Base-by-base conservation (phyloP, 2,329 filamentous ascomycete genomes). In the Cladosporium cucumerinum region DNA sequence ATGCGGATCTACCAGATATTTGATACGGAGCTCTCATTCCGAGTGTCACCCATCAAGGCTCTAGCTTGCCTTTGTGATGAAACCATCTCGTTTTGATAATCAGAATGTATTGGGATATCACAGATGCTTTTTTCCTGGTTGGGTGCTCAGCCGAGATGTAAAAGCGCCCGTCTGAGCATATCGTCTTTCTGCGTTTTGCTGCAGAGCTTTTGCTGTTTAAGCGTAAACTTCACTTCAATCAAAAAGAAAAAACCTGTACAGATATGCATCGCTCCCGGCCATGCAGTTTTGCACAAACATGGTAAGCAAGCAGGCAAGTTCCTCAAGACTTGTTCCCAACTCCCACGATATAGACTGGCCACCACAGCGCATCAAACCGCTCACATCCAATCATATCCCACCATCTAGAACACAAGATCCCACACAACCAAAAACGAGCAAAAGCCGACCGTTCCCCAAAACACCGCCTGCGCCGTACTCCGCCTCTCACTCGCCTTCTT, bases 401-500 rank as follows among this genome's bases (percentile, higher is more conserved):
- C 26, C 48, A 23, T 34, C 48, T 61, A 83, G 69, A 83, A 78
- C 63, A 83, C 76, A 67, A 82, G 65, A 71, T 83, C 81, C 81
- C 81, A 83, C 26, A 82, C 70, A 1, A 83, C 76, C 57, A 83
- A 74, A 51, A 79, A 78, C 32, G 74, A 70, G 72, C 81, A 82
- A 61, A 82, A 81, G 2, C 72, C 77, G 62, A 75, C 77, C 16
- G 81, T 83, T 11, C 76, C 77, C 68, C 74, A 84, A 66, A 82
- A 84, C 14, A 83, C 74, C 69, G 79, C 79, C 66, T 79, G 78
- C 51, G 82, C 82, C 7, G 78, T 84, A 66, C 81, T 84, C 63
- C 74, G 78, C 54, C 82, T 80, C 74, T 86, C 81, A 65, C 79
- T 87, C 30, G 94, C 95, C 73, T 89, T 88, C 80, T 95, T 95